These are phyloP conservation scores for Kuraishia piskuri DNA, from an alignment of 805 yeast species.

Conservation along the genomic window DNA sequence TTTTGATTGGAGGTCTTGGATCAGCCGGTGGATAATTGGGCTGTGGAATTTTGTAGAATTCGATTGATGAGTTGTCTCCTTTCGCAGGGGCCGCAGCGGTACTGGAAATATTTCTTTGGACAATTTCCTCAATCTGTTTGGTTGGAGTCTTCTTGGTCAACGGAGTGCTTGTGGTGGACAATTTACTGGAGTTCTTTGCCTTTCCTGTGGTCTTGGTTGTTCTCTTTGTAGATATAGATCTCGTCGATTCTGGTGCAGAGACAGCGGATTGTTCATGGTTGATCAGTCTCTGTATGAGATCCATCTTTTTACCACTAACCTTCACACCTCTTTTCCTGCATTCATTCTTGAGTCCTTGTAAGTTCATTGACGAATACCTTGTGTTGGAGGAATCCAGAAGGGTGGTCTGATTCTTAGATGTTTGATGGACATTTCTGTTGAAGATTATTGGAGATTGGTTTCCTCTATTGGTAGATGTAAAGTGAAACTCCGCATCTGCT, in stretches of 20 bases:
- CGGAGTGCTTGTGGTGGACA: neutral
- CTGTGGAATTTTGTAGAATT: slow-evolving; percentile 41
- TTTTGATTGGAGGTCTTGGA: slow-evolving; percentile 14
- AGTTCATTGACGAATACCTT: slow-evolving; percentile 33
- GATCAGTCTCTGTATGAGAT: slow-evolving; percentile 33
- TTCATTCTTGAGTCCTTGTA: slow-evolving; percentile 47
- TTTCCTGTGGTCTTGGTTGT: neutral
- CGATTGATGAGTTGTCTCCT: slow-evolving; percentile 51
- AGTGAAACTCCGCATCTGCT: neutral
- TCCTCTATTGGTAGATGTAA: neutral
- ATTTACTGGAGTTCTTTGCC: neutral
- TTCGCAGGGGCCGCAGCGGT: slow-evolving; percentile 28
- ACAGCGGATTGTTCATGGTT: slow-evolving; percentile 5
- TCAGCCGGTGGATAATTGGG: slow-evolving; percentile 15
- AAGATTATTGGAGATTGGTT: neutral
- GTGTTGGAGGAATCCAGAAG: slow-evolving; percentile 16
- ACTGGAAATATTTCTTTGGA: slow-evolving; percentile 8
- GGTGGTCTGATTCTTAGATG: slow-evolving; percentile 22
- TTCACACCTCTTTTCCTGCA: slow-evolving; percentile 53
- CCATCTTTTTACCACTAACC: slow-evolving; percentile 54
- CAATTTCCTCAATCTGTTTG: neutral
- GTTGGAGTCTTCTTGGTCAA: neutral
- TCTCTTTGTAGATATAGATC: neutral
- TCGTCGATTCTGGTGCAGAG: neutral
- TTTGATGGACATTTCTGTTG: slow-evolving; percentile 23